Percentiles rank a stretch among this genome's conserved stretches.
phyloP scores from a whole-genome alignment of 306 rosid species.

The Cicer yamashitae region DNA sequence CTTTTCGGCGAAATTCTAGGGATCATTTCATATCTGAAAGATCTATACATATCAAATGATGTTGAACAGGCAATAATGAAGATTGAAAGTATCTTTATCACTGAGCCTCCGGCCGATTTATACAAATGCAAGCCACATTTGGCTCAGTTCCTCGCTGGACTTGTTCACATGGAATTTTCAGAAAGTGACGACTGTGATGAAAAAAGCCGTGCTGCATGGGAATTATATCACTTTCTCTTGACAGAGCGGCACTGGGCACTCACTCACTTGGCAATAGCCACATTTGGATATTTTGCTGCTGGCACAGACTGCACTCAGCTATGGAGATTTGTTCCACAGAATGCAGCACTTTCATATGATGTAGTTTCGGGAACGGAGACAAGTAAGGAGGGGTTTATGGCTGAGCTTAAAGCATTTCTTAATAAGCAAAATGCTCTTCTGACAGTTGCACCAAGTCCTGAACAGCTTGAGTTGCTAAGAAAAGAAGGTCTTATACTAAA shows the following conservation, averaged over 20 bases:
- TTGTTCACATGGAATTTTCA: constrained; percentile 65
- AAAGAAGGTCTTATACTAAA: constrained; percentile 75
- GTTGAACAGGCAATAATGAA: constrained; percentile 69
- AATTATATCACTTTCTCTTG: constrained; percentile 74
- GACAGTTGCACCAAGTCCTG: constrained; percentile 56
- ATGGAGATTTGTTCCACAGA: constrained; percentile 80
- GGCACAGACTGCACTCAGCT: constrained; percentile 66
- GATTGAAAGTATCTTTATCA: constrained; percentile 73
- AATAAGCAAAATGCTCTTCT: constrained; percentile 74
- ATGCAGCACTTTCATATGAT: constrained; percentile 87
- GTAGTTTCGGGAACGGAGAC: constrained; percentile 61
- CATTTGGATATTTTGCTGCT: constrained; percentile 80
- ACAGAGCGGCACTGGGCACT: constrained; percentile 88
- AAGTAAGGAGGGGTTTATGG: constrained; percentile 65
- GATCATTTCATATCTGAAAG: constrained; percentile 64
- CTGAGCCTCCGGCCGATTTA: constrained; percentile 59
- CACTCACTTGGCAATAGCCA: constrained; percentile 70
- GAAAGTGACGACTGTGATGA: constrained; percentile 60
- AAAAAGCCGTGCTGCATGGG: constrained; percentile 64
- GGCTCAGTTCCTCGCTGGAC: constrained; percentile 77
- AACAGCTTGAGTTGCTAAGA: constrained; percentile 67
- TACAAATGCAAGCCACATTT: constrained; percentile 81
- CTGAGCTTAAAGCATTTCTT: constrained; percentile 66
- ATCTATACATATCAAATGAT: constrained; percentile 59
- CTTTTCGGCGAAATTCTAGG: constrained; percentile 77